Conservation (phyloP, 306 rosid genomes). For the Trichosanthes cucumerina region DNA sequence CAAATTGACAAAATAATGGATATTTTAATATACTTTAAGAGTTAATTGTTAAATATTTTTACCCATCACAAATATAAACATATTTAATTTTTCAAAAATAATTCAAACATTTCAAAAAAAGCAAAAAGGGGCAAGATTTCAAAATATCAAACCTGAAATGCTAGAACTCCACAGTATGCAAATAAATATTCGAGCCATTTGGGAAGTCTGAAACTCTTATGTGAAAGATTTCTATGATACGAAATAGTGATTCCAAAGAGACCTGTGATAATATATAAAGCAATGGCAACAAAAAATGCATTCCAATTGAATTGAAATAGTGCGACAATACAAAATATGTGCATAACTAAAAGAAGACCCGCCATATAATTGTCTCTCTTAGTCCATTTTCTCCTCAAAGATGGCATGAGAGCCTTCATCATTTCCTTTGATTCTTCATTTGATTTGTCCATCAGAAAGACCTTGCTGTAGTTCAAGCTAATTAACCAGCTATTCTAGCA, state of each 20-base stretch:
- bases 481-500: no score
- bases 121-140: no score
- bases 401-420: neutral
- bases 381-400: neutral
- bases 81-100: no score
- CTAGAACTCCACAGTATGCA: constrained; percentile 65
- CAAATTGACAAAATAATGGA: no score
- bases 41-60: no score
- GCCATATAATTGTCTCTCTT: constrained; percentile 31
- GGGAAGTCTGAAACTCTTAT: constrained; percentile 70
- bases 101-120: no score
- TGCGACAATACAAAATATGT: constrained; percentile 45
- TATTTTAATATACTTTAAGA: no score
- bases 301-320: constrained; percentile 61
- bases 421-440: no score
- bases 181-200: constrained; percentile 73
- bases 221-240: constrained; percentile 75
- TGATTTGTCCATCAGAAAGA: neutral
- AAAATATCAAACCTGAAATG: constrained; percentile 74
- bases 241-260: constrained; percentile 65
- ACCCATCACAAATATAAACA: no score
- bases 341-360: constrained; percentile 45
- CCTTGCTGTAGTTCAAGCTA: neutral
- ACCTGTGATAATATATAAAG: constrained; percentile 53
- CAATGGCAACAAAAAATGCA: constrained; percentile 46